phyloP scores from a whole-genome alignment of 1,284 basidiomycete genomes.

The Cutaneotrichosporon daszewskae region DNA sequence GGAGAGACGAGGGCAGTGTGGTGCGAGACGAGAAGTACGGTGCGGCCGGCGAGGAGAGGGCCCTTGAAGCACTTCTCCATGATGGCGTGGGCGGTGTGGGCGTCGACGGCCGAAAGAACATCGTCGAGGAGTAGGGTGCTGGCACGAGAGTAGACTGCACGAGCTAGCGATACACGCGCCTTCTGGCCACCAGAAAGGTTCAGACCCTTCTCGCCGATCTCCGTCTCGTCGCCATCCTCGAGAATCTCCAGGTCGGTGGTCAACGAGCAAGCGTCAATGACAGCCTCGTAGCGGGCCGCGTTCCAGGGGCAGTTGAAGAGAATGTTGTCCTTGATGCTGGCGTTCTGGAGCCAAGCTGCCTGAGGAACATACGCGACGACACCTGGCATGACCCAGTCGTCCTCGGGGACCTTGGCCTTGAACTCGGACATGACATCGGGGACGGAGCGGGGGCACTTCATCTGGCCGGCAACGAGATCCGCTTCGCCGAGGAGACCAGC shows the following conservation, averaged over 20 bases:
- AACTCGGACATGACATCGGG: slow-evolving; percentile 68
- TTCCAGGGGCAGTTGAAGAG: slow-evolving; percentile 79
- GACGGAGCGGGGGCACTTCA: slow-evolving; percentile 73
- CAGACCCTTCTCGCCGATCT: slow-evolving; percentile 55
- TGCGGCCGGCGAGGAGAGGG: slow-evolving; percentile 70
- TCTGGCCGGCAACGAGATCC: slow-evolving; percentile 63
- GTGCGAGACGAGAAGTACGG: slow-evolving; percentile 81
- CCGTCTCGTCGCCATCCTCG: slow-evolving; percentile 86
- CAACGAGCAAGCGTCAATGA: slow-evolving; percentile 70
- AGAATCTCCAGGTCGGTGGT: slow-evolving; percentile 78
- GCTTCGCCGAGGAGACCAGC: slow-evolving; percentile 82
- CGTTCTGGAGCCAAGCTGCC: slow-evolving; percentile 67
- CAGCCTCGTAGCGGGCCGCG: slow-evolving; percentile 68
- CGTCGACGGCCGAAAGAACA: slow-evolving; percentile 58
- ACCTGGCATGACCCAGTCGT: slow-evolving; percentile 69
- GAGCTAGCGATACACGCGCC: slow-evolving; percentile 78
- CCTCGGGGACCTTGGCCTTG: slow-evolving; percentile 36
- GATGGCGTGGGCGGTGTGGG: slow-evolving; percentile 77
- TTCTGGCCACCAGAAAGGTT: slow-evolving; percentile 94
- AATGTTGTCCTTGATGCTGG: slow-evolving; percentile 90
- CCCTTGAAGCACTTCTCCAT: slow-evolving; percentile 77
- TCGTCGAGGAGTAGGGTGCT: slow-evolving; percentile 82
- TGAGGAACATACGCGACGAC: slow-evolving; percentile 88
- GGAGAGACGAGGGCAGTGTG: slow-evolving; percentile 52
- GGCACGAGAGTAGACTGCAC: slow-evolving; percentile 89